These are phyloP conservation scores for Linaria vulgaris DNA, from an alignment of 257 asterid genomes.

Conservation along the genomic window DNA sequence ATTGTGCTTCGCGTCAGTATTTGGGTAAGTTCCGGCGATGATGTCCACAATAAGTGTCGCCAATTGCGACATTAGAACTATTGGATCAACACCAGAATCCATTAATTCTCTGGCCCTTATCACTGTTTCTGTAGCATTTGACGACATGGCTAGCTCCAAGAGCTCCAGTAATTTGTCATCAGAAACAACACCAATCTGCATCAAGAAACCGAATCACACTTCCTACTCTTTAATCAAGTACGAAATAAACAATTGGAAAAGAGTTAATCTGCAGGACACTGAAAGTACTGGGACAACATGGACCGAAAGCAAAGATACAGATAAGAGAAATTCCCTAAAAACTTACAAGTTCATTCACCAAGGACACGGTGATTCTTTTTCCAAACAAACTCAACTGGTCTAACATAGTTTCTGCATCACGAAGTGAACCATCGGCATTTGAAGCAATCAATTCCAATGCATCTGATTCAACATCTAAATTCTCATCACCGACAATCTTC, in stretches of 20 bases:
- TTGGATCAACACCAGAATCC: slow-evolving; percentile 92
- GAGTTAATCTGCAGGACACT: no score
- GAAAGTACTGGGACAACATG: background rate
- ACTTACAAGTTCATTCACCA: slow-evolving; percentile 97
- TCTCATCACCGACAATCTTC: slow-evolving; percentile 68
- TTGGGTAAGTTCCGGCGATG: slow-evolving; percentile 76
- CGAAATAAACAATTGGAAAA: no score
- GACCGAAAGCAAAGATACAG: background rate
- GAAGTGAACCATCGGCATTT: slow-evolving; percentile 92
- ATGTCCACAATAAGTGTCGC: slow-evolving; percentile 91
- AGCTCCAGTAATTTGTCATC: slow-evolving; percentile 91
- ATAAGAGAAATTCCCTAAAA: slow-evolving; percentile 4
- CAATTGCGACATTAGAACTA: slow-evolving; percentile 87
- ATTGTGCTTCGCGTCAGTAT: slow-evolving; percentile 41
- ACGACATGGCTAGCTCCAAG: slow-evolving; percentile 91
- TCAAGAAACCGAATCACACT: slow-evolving; percentile 13
- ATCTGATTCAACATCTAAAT: slow-evolving; percentile 70
- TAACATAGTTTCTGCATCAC: slow-evolving; percentile 94
- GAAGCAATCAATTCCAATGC: slow-evolving; percentile 83
- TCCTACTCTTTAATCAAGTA: background rate
- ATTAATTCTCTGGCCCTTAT: slow-evolving; percentile 79
- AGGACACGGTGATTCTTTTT: slow-evolving; percentile 71
- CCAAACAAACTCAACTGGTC: slow-evolving; percentile 96
- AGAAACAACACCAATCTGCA: slow-evolving; percentile 95
- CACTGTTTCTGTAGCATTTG: slow-evolving; percentile 93